Conservation (phyloP, 805 yeast genomes). For the Cyberlindnera petersonii region DNA sequence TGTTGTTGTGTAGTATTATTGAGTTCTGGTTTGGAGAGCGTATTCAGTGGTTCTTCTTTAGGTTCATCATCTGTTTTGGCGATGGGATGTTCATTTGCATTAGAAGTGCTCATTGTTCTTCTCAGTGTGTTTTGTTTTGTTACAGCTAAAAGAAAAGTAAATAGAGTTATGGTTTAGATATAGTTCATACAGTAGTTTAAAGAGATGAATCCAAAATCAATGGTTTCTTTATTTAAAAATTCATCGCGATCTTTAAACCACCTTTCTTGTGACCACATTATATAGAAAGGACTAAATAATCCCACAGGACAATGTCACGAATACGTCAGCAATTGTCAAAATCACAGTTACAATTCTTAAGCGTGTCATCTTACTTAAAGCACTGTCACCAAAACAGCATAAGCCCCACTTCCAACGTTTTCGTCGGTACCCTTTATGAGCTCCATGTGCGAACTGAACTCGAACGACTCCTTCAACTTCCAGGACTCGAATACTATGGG, state of each 20-base stretch:
- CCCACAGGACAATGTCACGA: constrained; percentile 1
- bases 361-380: constrained; percentile 11
- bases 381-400: constrained; percentile 19
- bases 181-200: no score
- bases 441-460: constrained; percentile 18
- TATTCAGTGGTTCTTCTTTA: constrained; percentile 12
- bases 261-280: no score
- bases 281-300: background rate
- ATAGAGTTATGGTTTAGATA: no score
- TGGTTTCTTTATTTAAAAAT: no score
- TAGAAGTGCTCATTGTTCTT: no score
- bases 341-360: background rate
- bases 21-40: constrained; percentile 12
- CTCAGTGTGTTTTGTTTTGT: no score
- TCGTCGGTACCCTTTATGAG: constrained; percentile 27
- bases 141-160: no score
- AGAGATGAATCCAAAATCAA: no score
- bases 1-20: background rate
- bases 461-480: constrained; percentile 4
- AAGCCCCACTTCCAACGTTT: constrained; percentile 21
- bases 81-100: no score
- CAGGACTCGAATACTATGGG: constrained; percentile 18
- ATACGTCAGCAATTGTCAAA: background rate
- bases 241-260: no score
- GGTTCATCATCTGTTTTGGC: no score